Evolutionary conservation across 805 yeast species (phyloP).

Genomic region (Limtongia smithiae): DNA sequence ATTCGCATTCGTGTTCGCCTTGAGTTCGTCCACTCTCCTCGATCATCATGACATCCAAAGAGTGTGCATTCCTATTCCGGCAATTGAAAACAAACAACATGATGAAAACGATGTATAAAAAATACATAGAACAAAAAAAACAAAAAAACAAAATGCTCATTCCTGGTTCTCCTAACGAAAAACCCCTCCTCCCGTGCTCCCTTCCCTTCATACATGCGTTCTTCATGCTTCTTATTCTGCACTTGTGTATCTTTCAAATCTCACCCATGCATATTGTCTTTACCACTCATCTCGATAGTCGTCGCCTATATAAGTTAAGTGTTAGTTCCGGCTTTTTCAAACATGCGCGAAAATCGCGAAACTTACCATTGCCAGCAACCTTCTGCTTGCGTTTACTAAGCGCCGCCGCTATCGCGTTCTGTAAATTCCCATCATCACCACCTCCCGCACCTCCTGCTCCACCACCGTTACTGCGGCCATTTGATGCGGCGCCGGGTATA

Average conservation of each 20-base stretch:
- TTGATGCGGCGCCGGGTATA: background rate
- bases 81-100: too few relatives aligned
- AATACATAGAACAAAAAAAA: too few relatives aligned
- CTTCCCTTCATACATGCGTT: too few relatives aligned
- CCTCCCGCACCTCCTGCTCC: constrained; percentile 34
- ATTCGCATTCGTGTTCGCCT: background rate
- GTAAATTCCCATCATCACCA: constrained; percentile 47
- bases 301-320: constrained; percentile 2
- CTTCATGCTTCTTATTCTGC: too few relatives aligned
- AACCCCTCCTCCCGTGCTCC: too few relatives aligned
- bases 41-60: too few relatives aligned
- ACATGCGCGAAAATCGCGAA: background rate
- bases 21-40: background rate
- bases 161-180: too few relatives aligned
- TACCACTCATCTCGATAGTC: constrained; percentile 19
- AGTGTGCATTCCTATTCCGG: too few relatives aligned
- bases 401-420: constrained; percentile 87
- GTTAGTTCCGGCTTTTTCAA: constrained; percentile 1
- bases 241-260: too few relatives aligned
- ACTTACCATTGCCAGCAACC: constrained; percentile 55
- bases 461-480: constrained; percentile 3
- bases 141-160: too few relatives aligned
- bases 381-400: constrained; percentile 75
- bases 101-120: too few relatives aligned
- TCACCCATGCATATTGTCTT: too few relatives aligned